Evolutionary conservation across 768 basidiomycete genomes (phyloP), one percentile per base, ranked within the genome.

Genomic region (Lentinus brumalis): DNA sequence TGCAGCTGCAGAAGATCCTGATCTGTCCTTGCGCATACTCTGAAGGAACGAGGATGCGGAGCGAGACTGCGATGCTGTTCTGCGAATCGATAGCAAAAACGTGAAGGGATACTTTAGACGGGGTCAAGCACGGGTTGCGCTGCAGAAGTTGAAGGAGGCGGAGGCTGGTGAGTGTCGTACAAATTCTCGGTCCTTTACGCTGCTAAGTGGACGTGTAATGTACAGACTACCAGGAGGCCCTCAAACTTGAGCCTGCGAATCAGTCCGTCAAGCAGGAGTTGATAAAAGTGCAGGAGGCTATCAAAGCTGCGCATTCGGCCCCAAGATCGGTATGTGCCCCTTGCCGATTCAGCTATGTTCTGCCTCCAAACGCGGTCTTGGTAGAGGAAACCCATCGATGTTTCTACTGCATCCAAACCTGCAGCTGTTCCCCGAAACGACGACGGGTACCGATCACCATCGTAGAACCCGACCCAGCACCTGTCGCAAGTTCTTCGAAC

Each of bases 81-180:
- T 96, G 32, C 64, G 63, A 1, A 70, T 92, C 26, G 83, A 78
- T 52, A 60, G 75, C 5, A 76, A 76, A 30, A 94, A 92, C 67
- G 84, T 88, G 29, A 96, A 96, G 65, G 94, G 87, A 0, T 69
- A 91, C 38, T 96, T 90, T 69, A 78, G 94, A 61, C 78, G 93
- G 68, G 88, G 82, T 0, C 88, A 96, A 70, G 92, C 94, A 1
- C 77, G 88, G 46, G 71, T 79, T 12, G 85, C 76, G 4, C 67
- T 89, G 64, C 83, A 77, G 26, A 82, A 81, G 50, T 66, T 86
- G 10, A 67, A 74, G 3, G 88, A 84, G 3, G 93, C 92, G 1
- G 77, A 80, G 51, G 73, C 78, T 66, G 94, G 94, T 88, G 63
- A 52, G 80, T 71, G 7, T 3, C 46, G 29, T 6, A 2, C 57